Evolutionary conservation across 768 basidiomycete species (phyloP), one percentile per base, ranked within the genome.

Genomic region (Boletus sensibilis): DNA sequence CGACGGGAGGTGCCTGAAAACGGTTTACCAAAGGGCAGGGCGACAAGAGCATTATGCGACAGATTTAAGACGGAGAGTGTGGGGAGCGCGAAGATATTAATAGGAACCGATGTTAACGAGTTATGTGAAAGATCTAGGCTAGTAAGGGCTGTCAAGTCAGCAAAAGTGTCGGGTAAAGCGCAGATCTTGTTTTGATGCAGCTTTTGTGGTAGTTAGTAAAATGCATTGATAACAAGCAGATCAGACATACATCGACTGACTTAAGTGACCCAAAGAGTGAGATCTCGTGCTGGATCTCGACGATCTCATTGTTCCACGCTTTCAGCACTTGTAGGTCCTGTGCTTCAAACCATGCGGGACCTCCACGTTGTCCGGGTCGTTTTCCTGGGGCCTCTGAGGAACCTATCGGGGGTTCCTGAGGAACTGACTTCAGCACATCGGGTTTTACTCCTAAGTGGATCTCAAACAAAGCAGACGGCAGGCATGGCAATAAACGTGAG

Each of bases 261-360:
- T 92, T 92, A 50, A 94, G 75, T 4, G 88, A 90, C 3, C 91
- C 91, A 66, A 94, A 94, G 43, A 92, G 77, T 0, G 88, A 87
- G 14, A 94, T 86, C 68, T 94, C 92, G 23, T 84, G 85, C 61
- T 92, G 91, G 29, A 94, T 78, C 64, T 90, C 88, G 18, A 80
- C 60, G 40, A 94, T 92, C 20, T 87, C 85, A 63, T 94, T 93
- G 64, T 85, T 87, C 82, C 87, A 87, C 16, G 84, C 85, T 66
- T 91, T 92, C 41, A 94, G 73, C 5, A 88, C 75, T 37, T 82
- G 80, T 21, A 94, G 72, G 70, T 94, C 91, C 66, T 88, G 86
- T 1, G 87, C 87, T 66, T 92, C 90, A 62, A 85, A 94, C 89
- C 91, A 91, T 1, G 87, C 78, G 13, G 87, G 83, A 21, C 64